Evolutionary conservation across 2,329 filamentous ascomycete genomes (phyloP), one percentile per base, ranked within the genome.

Genomic region (Diaporthe capsici): DNA sequence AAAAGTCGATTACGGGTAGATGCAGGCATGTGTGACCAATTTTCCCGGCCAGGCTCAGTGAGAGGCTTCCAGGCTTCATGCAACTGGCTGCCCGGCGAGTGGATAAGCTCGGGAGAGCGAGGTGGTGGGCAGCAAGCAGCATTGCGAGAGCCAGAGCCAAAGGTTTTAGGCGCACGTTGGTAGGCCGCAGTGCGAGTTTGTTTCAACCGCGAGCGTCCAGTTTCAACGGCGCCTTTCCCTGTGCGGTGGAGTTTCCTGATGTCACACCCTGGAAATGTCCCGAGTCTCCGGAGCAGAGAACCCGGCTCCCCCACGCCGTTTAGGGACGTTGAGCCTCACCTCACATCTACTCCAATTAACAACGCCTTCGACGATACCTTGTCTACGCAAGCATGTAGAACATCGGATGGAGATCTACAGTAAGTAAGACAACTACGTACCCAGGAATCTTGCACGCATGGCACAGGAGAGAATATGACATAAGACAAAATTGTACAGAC

Each of bases 231-330:
- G 44, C 44, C 44, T 53, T 53, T 68, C 63, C 63, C 63, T 51
- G 61, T 68, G 63, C 44, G 44, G 63, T 68, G 63, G 63, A 51
- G 44, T 68, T 68, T 15, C 65, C 47, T 68, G 31, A 28, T 68
- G 65, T 68, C 47, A 53, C 63, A 53, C 44, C 31, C 47, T 68
- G 65, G 65, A 68, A 68, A 68, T 68, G 37, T 70, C 65, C 65
- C 65, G 65, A 70, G 65, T 22, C 31, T 55, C 65, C 65, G 65
- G 65, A 70, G 49, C 49, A 55, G n/a, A 55, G 44, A 70, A 70
- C 49, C 65, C 65, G 34, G 65, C 51, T 34, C 65, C 37, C 65
- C 65, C 65, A 39, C 65, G 42, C 63, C 63, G 10, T 39, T 39
- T 8, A 25, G 47, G n/a, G 47, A 53, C 49, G 22, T 39, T 53